A percentile compares a stretch with the other conserved stretches of the same genome.
Conservation (phyloP, 306 rosid species). For the Citrullus colocynthis region DNA sequence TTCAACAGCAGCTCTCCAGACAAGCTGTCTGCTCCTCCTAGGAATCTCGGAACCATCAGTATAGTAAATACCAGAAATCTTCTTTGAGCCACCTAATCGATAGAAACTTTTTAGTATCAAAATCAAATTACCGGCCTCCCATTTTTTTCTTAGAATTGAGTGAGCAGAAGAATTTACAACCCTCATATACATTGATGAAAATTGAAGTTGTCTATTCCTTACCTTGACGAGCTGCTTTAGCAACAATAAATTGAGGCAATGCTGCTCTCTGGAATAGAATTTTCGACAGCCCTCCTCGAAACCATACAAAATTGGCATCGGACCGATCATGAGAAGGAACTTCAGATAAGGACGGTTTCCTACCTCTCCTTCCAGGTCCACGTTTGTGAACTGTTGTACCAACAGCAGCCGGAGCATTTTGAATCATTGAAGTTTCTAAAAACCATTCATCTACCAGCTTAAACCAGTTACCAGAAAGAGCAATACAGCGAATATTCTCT, state of each 20-base stretch:
- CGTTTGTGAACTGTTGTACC: slow-evolving; percentile 63
- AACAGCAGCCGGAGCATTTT: slow-evolving; percentile 37
- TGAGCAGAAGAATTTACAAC: background rate
- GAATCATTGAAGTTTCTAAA: slow-evolving; percentile 44
- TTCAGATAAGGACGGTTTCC: slow-evolving; percentile 56
- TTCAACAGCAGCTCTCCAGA: slow-evolving; percentile 89
- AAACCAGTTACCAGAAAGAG: slow-evolving; percentile 70
- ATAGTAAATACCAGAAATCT: slow-evolving; percentile 55
- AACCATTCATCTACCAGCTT: slow-evolving; percentile 72
- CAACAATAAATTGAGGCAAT: slow-evolving; percentile 42
- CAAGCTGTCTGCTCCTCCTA: slow-evolving; percentile 68
- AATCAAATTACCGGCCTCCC: background rate
- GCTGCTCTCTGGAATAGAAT: slow-evolving; percentile 64
- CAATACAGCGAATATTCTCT: slow-evolving; percentile 49
- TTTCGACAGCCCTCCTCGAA: slow-evolving; percentile 70
- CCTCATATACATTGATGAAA: background rate
- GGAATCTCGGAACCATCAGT: slow-evolving; percentile 76
- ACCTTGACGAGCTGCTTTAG: slow-evolving; percentile 86
- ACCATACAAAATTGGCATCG: slow-evolving; percentile 50
- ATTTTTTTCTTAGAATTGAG: background rate
- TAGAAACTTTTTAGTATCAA: slow-evolving; percentile 4
- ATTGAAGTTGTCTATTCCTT: background rate
- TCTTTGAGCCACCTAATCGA: slow-evolving; percentile 56
- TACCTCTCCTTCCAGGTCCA: slow-evolving; percentile 56
- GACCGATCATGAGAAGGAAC: slow-evolving; percentile 25